Conservation (phyloP, 176 grass and related monocot genomes). For the Oryza glaberrima region DNA sequence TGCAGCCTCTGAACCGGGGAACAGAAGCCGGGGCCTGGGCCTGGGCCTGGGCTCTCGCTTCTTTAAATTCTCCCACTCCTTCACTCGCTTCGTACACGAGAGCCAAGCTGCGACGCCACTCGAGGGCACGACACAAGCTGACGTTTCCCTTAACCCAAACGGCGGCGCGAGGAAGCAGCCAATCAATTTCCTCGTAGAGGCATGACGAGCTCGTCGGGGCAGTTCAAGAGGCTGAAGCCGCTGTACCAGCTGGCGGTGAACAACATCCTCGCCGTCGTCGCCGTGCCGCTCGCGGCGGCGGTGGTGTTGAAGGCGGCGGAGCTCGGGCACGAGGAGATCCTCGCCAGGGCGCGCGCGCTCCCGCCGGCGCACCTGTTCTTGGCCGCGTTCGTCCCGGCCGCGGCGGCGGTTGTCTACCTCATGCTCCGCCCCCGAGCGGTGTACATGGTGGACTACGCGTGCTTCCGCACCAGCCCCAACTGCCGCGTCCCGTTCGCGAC, state of each 20-base stretch:
- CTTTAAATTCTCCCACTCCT: constrained; percentile 40
- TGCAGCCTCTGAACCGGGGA: neutral
- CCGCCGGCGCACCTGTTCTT: constrained; percentile 46
- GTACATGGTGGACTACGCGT: constrained; percentile 75
- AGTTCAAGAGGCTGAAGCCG: constrained; percentile 46
- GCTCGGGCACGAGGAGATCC: constrained; percentile 32
- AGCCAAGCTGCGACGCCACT: neutral
- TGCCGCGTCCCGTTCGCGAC: constrained; percentile 74
- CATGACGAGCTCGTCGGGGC: constrained; percentile 21
- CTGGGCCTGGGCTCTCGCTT: neutral
- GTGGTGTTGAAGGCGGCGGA: constrained; percentile 24
- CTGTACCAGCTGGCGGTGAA: constrained; percentile 55
- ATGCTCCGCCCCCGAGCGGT: constrained; percentile 62
- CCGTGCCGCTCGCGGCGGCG: constrained; percentile 36
- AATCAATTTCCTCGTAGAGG: neutral
- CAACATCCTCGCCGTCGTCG: constrained; percentile 51
- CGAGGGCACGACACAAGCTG: neutral
- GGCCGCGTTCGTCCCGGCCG: constrained; percentile 35
- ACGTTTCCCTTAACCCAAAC: neutral
- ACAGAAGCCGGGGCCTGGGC: neutral
- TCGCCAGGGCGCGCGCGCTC: constrained; percentile 19
- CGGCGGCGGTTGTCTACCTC: constrained; percentile 37
- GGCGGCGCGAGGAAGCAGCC: neutral
- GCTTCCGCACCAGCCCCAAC: constrained; percentile 57
- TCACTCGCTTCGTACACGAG: neutral